phyloP scores from a whole-genome alignment of 2,329 filamentous ascomycete genomes.

The Trichoderma koningiopsis region DNA sequence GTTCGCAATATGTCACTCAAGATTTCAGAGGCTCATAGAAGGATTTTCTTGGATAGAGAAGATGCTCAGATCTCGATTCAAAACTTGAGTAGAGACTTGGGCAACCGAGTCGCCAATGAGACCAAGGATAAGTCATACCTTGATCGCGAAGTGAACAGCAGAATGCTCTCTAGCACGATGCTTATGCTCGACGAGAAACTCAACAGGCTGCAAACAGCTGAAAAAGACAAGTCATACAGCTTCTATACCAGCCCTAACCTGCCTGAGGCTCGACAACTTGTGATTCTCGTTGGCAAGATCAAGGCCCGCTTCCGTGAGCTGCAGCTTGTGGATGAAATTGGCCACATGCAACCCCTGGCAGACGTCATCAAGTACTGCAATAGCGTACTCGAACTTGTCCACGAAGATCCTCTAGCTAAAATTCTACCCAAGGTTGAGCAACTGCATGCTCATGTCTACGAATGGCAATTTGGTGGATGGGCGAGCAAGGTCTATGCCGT shows the following conservation, averaged over 20 bases:
- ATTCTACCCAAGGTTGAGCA: conserved; percentile 86
- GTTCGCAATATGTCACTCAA: conserved; percentile 61
- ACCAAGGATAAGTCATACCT: conserved; percentile 34
- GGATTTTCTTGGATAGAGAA: conserved; percentile 51
- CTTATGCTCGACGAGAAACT: conserved; percentile 66
- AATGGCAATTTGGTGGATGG: conserved; percentile 88
- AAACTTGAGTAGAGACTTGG: conserved; percentile 48
- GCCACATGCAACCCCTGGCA: conserved; percentile 72
- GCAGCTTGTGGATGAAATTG: conserved; percentile 64
- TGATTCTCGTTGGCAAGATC: conserved; percentile 68
- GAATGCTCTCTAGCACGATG: conserved; percentile 67
- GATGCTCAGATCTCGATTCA: conserved; percentile 48
- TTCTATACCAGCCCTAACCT: conserved; percentile 87
- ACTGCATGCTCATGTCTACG: conserved; percentile 79
- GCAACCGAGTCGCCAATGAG: conserved; percentile 41
- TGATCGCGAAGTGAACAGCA: conserved; percentile 47
- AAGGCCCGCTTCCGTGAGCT: conserved; percentile 74
- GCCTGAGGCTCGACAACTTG: conserved; percentile 71
- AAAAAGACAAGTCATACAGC: conserved; percentile 63
- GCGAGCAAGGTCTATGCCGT: conserved; percentile 79
- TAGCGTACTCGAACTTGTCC: conserved; percentile 71
- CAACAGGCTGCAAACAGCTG: conserved; percentile 43
- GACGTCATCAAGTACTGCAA: conserved; percentile 78
- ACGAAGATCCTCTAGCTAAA: conserved; percentile 82
- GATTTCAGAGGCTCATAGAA: conserved; percentile 62